Evolutionary conservation across 176 grass and related monocot genomes (phyloP), one percentile per base, ranked within the genome.

Genomic region (Zizania latifolia): DNA sequence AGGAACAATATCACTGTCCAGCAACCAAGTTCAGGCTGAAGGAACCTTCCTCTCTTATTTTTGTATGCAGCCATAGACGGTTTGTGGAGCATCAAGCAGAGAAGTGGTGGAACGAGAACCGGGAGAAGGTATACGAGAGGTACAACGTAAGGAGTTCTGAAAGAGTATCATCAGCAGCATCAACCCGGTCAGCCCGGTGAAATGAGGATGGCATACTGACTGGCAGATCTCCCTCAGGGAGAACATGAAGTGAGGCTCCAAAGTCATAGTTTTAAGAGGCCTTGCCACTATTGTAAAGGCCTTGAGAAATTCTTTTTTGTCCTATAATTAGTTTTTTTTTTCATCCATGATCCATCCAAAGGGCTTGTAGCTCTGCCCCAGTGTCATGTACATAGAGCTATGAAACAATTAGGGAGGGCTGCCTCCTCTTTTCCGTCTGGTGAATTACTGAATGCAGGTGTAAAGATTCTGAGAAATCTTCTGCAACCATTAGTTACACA

Each of bases 1-100:
- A 75, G 81, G 84, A 13, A 48, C 65, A 17, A 34, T 87, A 62
- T 81, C 81, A 48, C 40, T 86, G 14, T 77, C 81, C 23, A 77
- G 78, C 67, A 80, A 70, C 61, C 83, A 92, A 71, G 89, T 88
- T 37, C 86, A 96, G 73, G 90, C 87, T 13, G 93, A 92, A 65
- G 92, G 93, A 19, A 12, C 22, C 24, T 71, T 21, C 35, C 4
- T 53, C 8, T 23, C 19, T 8, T 21, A 7, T 84, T 72, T 23
- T 13, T 65, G 8, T 65, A 22, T 71, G 2, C 75, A 79, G 96
- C 35, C 92, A 92, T 58, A 88, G 89, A 81, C 90, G 89, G 53
- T 99, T 99, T 57, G 85, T 85, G 22, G 96, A 99, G 87, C 92
- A 99, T 68, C 96, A 99, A 60, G 96, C 96, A 37, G 92, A 94